Evolutionary conservation across 768 basidiomycete genomes (phyloP), one percentile per base, ranked within the genome.

Genomic region (Boletus patriciae): DNA sequence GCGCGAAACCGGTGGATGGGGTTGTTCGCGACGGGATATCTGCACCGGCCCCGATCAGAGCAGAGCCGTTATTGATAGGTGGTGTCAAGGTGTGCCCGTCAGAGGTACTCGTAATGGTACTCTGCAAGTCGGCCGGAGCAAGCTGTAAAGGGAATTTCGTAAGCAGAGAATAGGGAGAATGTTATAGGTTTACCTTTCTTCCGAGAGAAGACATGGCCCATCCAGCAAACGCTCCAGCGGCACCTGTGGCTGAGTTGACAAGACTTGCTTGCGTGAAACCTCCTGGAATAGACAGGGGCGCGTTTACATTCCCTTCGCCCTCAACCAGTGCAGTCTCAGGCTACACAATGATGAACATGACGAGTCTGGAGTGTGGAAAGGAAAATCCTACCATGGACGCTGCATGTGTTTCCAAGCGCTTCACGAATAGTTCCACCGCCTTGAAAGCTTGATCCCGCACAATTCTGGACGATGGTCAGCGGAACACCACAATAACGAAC

Each of bases 371-470:
- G 8, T 6, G 9, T 13, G 33, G 12, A 31, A 33, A 36, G 10
- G 3, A 18, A 21, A 48, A 11, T 61, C 80, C n/a, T 50, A 94
- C 95, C 94, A 99, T 90, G 3, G 83, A 79, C 0, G 80, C 80
- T 3, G 88, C 91, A 63, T 97, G 81, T 9, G 76, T 80, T 66
- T 97, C 93, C 29, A 98, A 74, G 60, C 81, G 85, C 70, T 90
- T 91, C 59, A 96, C 77, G 66, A 97, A 94, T 46, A 96, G 75
- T 42, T 92, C 91, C 52, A 96, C 79, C 7, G 94, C 89, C 72
- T 91, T 96, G 80, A 96, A 98, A 3, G 92, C 96, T 66, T 98
- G 96, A 72, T 98, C 95, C 19, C 97, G 84, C 0, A 98, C 96
- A 8, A 92, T 71, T 63, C 96, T 98, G 62, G 19, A 48, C 4